Conservation (phyloP, 2,329 filamentous ascomycete species). For the Camillea tinctor region DNA sequence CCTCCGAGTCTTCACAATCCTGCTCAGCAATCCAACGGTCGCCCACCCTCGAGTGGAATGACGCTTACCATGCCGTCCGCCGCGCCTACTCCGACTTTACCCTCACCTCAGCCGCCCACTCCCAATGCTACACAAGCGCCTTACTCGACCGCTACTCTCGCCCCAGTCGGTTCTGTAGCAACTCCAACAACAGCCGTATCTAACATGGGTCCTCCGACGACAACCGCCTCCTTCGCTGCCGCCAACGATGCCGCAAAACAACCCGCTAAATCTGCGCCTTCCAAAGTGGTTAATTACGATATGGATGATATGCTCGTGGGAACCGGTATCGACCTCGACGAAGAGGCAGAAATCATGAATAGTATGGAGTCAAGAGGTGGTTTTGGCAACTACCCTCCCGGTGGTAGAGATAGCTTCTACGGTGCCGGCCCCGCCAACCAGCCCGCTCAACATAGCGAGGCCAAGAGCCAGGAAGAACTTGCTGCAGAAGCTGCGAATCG, state of each 20-base stretch:
- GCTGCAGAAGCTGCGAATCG: conserved; percentile 64
- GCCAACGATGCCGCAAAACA: conserved; percentile 38
- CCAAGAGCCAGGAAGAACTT: conserved; percentile 59
- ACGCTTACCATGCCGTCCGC: conserved; percentile 24
- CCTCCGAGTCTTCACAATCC: conserved; percentile 34
- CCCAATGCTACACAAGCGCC: conserved; percentile 23
- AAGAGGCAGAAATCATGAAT: conserved; percentile 80
- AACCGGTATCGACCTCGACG: conserved; percentile 82
- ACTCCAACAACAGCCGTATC: conserved; percentile 24
- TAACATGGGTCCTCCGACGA: conserved; percentile 34
- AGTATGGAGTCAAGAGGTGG: conserved; percentile 57
- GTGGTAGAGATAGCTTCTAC: conserved; percentile 58
- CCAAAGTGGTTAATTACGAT: conserved; percentile 67
- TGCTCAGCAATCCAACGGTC: conserved; percentile 28
- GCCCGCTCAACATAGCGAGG: conserved; percentile 45
- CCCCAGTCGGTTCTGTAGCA: conserved; percentile 19
- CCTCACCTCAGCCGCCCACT: conserved; percentile 21
- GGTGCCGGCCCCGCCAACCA: conserved; percentile 67
- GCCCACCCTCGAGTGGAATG: conserved; percentile 16
- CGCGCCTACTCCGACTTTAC: conserved; percentile 16
- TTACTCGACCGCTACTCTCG: conserved; percentile 31
- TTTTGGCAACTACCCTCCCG: conserved; percentile 54
- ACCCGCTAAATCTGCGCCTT: conserved; percentile 61
- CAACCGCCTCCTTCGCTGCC: conserved; percentile 24
- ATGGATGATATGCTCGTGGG: conserved; percentile 80